phyloP scores from a whole-genome alignment of 495 filamentous ascomycete species.

The Neurospora tetraspora region DNA sequence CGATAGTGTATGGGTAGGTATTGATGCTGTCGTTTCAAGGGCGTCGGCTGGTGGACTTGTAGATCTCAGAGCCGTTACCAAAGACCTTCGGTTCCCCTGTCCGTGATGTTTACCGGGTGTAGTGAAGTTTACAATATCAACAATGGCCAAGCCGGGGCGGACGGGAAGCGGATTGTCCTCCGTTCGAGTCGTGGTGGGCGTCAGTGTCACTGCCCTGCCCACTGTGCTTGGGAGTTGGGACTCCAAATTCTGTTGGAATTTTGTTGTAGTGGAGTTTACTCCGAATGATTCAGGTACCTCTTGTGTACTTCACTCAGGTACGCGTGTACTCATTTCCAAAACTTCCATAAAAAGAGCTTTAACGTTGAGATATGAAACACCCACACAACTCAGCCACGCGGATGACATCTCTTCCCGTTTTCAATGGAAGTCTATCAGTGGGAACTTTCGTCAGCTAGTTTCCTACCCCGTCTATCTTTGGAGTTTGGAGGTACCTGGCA shows the following conservation, averaged over 20 bases:
- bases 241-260: neutral
- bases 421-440: neutral
- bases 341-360: neutral
- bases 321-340: neutral
- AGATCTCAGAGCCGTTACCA: neutral
- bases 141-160: neutral
- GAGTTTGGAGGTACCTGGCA: neutral
- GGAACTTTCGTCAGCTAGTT: neutral
- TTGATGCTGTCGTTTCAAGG: neutral
- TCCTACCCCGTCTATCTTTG: neutral
- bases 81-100: neutral
- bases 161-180: neutral
- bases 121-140: neutral
- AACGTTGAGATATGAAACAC: neutral
- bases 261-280: neutral
- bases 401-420: neutral
- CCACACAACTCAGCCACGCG: neutral
- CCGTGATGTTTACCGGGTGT: neutral
- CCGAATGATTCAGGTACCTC: neutral
- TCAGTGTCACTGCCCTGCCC: neutral
- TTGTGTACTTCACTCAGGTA: neutral
- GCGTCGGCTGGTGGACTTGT: neutral
- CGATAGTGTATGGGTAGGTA: neutral
- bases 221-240: neutral
- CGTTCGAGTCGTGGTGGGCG: neutral